These are phyloP conservation scores for Aspergillus cejpii DNA, from an alignment of 2,329 filamentous ascomycete genomes.

Conservation along the genomic window DNA sequence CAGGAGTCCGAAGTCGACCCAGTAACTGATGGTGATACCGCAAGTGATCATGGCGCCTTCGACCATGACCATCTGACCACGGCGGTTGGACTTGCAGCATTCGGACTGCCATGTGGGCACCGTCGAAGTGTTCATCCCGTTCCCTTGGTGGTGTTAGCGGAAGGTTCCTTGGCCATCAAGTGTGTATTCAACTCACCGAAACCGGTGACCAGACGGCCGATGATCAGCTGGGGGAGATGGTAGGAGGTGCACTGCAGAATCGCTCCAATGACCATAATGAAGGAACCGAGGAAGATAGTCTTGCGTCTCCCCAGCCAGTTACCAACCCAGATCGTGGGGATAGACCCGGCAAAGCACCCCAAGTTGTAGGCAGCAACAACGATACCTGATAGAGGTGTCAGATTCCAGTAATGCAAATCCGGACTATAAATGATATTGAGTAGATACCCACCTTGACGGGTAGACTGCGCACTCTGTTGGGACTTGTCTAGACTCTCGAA, in stretches of 20 bases:
- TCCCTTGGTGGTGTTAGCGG: constrained; percentile 18
- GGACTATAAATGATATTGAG: neutral
- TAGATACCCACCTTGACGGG: constrained; percentile 29
- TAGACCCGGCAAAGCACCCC: constrained; percentile 48
- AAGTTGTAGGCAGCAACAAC: constrained; percentile 42
- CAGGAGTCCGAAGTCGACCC: constrained; percentile 49
- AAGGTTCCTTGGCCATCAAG: neutral
- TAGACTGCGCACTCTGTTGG: constrained; percentile 26
- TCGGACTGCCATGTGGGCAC: constrained; percentile 50
- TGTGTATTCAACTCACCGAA: constrained; percentile 33
- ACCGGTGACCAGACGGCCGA: constrained; percentile 48
- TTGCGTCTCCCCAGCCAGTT: constrained; percentile 47
- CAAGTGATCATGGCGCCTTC: constrained; percentile 49
- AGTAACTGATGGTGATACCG: constrained; percentile 47
- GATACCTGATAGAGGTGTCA: constrained; percentile 25
- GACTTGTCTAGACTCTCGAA: constrained; percentile 11
- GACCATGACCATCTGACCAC: constrained; percentile 49
- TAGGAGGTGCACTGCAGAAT: constrained; percentile 46
- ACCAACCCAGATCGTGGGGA: constrained; percentile 47
- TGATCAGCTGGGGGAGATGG: constrained; percentile 45
- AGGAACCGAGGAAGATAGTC: constrained; percentile 45
- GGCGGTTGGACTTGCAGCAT: constrained; percentile 46
- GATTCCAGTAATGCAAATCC: neutral
- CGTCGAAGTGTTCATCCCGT: constrained; percentile 48
- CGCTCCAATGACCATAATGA: constrained; percentile 47